Conservation (phyloP, 768 basidiomycete genomes). For the Mycena galericulata region DNA sequence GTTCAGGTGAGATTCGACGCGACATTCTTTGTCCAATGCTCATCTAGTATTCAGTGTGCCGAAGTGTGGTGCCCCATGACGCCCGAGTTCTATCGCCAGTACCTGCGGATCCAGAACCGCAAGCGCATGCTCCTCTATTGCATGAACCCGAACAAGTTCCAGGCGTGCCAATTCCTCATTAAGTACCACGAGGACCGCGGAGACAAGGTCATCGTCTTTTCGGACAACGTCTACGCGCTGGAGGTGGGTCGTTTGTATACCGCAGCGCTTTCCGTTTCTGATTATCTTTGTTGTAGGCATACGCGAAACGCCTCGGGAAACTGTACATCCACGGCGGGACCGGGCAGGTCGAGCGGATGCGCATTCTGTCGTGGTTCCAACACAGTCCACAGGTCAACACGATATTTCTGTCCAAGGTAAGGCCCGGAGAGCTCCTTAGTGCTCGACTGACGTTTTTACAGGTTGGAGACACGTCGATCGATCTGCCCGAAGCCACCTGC, state of each 20-base stretch:
- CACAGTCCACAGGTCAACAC: conserved; percentile 96
- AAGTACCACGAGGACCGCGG: conserved; percentile 98
- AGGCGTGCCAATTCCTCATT: conserved; percentile 98
- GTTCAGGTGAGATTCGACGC: conserved; percentile 81
- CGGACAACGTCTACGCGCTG: conserved; percentile 96
- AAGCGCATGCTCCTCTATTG: conserved; percentile 97
- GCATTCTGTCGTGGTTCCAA: conserved; percentile 95
- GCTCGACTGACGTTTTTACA: conserved; percentile 41
- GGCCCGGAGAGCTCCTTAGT: conserved; percentile 26
- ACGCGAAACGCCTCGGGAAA: conserved; percentile 93
- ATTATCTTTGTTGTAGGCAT: conserved; percentile 68
- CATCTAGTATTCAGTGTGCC: conserved; percentile 75
- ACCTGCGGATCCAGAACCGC: conserved; percentile 90
- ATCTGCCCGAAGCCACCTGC: conserved; percentile 98
- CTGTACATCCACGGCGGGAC: conserved; percentile 97
- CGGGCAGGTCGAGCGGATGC: conserved; percentile 94
- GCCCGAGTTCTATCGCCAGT: conserved; percentile 98
- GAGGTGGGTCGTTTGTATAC: conserved; percentile 71
- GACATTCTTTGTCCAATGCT: not conserved
- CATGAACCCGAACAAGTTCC: conserved; percentile 99
- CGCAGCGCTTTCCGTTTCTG: conserved; percentile 1
- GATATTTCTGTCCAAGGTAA: conserved; percentile 96
- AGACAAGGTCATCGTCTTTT: conserved; percentile 99
- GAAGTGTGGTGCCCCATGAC: conserved; percentile 99
- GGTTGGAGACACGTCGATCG: conserved; percentile 99